Percentiles rank a stretch among this genome's conserved stretches.
Conservation (phyloP, 2,329 filamentous ascomycete genomes). For the Neobulgaria alba region DNA sequence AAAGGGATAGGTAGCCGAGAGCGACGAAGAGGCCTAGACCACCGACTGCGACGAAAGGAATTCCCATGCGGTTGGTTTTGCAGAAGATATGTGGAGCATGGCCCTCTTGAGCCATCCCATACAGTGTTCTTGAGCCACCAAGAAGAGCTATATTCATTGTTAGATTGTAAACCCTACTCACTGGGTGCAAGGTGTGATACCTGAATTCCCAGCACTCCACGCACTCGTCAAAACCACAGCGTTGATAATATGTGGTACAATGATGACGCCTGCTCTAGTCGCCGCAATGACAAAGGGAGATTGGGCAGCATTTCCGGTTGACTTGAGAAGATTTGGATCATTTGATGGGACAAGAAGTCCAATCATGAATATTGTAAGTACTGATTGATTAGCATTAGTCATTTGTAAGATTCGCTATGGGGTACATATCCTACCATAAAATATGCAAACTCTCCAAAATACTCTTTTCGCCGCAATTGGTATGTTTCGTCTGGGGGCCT, state of each 20-base stretch:
- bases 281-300: constrained; percentile 67
- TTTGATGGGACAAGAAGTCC: constrained; percentile 50
- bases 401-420: too few species aligned
- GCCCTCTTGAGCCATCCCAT: constrained; percentile 46
- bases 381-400: constrained; percentile 7
- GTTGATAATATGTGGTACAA: constrained; percentile 67
- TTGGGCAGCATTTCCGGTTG: constrained; percentile 38
- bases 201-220: constrained; percentile 59
- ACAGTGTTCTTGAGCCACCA: constrained; percentile 49
- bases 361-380: constrained; percentile 33
- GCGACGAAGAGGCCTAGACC: constrained; percentile 51
- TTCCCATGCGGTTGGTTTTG: constrained; percentile 47
- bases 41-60: constrained; percentile 46
- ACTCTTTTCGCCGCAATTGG: constrained; percentile 43
- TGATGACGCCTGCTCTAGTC: constrained; percentile 56
- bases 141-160: constrained; percentile 47
- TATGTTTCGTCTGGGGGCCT: constrained; percentile 43
- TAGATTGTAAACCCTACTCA: too few species aligned
- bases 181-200: constrained; percentile 1
- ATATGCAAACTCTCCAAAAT: constrained; percentile 47
- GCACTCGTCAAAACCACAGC: constrained; percentile 66
- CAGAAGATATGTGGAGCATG: constrained; percentile 48
- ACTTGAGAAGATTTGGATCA: constrained; percentile 36
- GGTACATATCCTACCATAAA: too few species aligned
- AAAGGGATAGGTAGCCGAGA: constrained; percentile 61